Evolutionary conservation across 345 rosid genomes (phyloP).

Genomic region (Heritiera fomes): DNA sequence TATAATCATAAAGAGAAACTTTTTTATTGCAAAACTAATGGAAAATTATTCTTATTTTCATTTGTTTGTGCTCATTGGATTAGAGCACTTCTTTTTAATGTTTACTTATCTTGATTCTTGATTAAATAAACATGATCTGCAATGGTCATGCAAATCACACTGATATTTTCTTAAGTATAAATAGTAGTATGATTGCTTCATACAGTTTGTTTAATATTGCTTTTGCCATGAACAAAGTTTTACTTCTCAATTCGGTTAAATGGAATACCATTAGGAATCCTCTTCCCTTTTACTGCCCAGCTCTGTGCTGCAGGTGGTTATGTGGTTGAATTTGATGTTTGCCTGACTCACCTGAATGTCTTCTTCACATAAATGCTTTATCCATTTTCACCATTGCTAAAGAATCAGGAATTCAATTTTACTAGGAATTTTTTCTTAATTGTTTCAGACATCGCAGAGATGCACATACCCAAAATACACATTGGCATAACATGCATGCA

Average conservation of each 20-base stretch:
- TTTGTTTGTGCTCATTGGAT: neutral
- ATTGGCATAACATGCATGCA: neutral
- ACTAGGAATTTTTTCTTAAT: neutral
- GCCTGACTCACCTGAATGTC: conserved; percentile 79
- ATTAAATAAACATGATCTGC: neutral
- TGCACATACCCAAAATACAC: neutral
- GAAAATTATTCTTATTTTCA: neutral
- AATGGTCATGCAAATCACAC: neutral
- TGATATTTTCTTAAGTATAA: neutral
- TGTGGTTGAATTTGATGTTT: conserved; percentile 46
- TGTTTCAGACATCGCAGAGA: neutral
- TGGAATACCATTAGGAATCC: conserved; percentile 54
- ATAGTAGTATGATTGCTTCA: neutral
- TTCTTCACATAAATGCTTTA: neutral
- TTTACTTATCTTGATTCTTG: neutral
- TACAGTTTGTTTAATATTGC: neutral
- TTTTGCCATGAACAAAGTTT: neutral
- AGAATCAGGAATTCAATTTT: neutral
- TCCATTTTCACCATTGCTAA: neutral
- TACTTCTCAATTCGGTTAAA: neutral
- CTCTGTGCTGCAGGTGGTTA: conserved; percentile 53
- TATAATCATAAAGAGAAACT: neutral
- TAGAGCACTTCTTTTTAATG: neutral
- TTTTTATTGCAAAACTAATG: neutral
- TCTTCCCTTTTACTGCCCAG: conserved; percentile 47